phyloP scores from a whole-genome alignment of 2,329 filamentous ascomycete genomes.

The Coleophoma cylindrospora region DNA sequence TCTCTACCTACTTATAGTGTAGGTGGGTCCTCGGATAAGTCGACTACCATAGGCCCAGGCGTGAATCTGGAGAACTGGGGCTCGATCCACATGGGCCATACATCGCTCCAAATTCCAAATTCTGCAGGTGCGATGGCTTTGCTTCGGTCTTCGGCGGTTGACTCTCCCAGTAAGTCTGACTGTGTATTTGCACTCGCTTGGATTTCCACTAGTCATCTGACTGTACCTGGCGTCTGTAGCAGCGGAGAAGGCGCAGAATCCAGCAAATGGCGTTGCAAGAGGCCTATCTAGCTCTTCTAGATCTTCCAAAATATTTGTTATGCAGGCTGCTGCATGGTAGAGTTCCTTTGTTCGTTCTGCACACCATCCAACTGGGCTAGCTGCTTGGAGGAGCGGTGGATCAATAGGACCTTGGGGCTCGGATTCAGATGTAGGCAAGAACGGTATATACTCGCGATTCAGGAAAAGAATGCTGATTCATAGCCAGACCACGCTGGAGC shows the following conservation, averaged over 20 bases:
- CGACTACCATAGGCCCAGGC: no score
- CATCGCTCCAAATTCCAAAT: no score
- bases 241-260: conserved; percentile 40
- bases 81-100: no score
- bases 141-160: no score
- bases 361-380: conserved; percentile 35
- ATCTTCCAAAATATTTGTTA: conserved; percentile 31
- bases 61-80: no score
- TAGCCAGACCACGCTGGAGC: not conserved
- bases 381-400: conserved; percentile 31
- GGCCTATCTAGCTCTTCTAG: conserved; percentile 30
- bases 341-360: conserved; percentile 30
- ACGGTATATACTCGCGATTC: conserved; percentile 38
- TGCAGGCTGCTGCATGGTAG: conserved; percentile 30
- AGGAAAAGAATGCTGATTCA: conserved; percentile 33
- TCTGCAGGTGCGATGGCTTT: no score
- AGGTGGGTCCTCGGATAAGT: no score
- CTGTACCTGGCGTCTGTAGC: no score
- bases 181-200: no score
- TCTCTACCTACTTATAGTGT: no score
- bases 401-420: conserved; percentile 34
- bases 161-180: no score
- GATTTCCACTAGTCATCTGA: no score
- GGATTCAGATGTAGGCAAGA: conserved; percentile 30
- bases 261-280: conserved; percentile 35